Evolutionary conservation across 2,329 filamentous ascomycete species (phyloP), one percentile per base, ranked within the genome.

Genomic region (Aurifilum marmelostoma): DNA sequence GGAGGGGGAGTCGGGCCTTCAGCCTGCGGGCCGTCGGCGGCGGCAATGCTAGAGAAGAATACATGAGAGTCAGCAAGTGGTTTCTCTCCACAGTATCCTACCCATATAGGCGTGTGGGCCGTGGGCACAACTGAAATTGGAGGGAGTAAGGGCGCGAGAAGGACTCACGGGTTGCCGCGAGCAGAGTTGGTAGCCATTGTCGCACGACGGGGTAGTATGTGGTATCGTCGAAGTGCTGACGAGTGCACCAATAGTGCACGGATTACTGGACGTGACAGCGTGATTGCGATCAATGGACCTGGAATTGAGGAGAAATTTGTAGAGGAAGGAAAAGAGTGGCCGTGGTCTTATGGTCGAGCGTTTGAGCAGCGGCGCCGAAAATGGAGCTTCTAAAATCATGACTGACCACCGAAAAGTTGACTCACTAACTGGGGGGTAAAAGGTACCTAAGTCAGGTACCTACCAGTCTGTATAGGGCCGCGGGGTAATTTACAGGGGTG

Each of bases 101-200:
- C n/a, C 24, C 50, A 1, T 27, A n/a, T 54, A 54, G 12, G 27
- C 50, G 37, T 8, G 3, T 43, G 59, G 21, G 6, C 34, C 37
- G 27, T 37, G 3, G 59, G 7, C 59, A 60, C 56, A 3, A 18
- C 39, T 8, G n/a, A n/a, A n/a, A n/a, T 21, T 16, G 56, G 12
- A 34, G 12, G 21, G 27, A 50, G 37, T n/a, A 63, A 18, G n/a
- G 41, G 67, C 54, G 24, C 37, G 27, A 12, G 16, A 12, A 43
- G 32, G 67, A 72, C 80, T 73, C 76, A 84, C 82, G 79, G 79
- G 69, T 83, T 84, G 74, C 82, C 82, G 76, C 81, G 80, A 68
- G 80, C 84, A 74, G 83, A 83, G 78, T 89, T 87, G 72, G 84
- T 85, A 75, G 87, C 87, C 87, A 89, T 89, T 76, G 79, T 84